Evolutionary conservation across 371 early-diverging fungal genomes (phyloP).

Genomic region (Aphelidium insulamus): DNA sequence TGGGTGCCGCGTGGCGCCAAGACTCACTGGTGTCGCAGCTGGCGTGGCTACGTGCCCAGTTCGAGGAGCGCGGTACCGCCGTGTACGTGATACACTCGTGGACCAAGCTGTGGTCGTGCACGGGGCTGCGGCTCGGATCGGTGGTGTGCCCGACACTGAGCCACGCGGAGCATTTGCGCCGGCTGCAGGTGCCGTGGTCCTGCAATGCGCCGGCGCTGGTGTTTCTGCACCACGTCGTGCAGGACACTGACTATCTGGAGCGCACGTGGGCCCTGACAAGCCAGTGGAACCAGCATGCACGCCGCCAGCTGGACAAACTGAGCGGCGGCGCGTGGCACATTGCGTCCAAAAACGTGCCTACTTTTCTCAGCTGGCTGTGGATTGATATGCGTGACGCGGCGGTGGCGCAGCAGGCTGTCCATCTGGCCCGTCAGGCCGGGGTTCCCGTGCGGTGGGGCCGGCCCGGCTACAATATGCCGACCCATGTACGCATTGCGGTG

Average conservation of each 20-base stretch:
- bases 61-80: slow-evolving; percentile 29
- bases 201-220: slow-evolving; percentile 57
- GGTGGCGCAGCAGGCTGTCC: slow-evolving; percentile 31
- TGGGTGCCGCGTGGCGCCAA: slow-evolving; percentile 38
- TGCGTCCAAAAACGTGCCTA: slow-evolving; percentile 7
- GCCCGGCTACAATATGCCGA: slow-evolving; percentile 48
- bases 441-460: slow-evolving; percentile 57
- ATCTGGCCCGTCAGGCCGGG: slow-evolving; percentile 40
- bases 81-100: slow-evolving; percentile 69
- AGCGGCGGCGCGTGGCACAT: slow-evolving; percentile 3
- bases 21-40: slow-evolving; percentile 47
- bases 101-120: slow-evolving; percentile 80
- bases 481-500: slow-evolving; percentile 55
- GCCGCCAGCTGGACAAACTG: slow-evolving; percentile 20
- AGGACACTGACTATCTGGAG: slow-evolving; percentile 34
- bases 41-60: slow-evolving; percentile 27
- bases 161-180: slow-evolving; percentile 39
- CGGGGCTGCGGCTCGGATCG: slow-evolving; percentile 63
- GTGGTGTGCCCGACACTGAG: slow-evolving; percentile 50
- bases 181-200: slow-evolving; percentile 67
- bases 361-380: slow-evolving; percentile 69
- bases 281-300: slow-evolving; percentile 31
- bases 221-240: slow-evolving; percentile 49
- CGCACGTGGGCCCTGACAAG: slow-evolving; percentile 51
- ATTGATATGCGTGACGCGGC: slow-evolving; percentile 29